Percentiles rank a stretch among this genome's conserved stretches.
Evolutionary conservation across 306 rosid genomes (phyloP).

Genomic region (Vigna hirtella): DNA sequence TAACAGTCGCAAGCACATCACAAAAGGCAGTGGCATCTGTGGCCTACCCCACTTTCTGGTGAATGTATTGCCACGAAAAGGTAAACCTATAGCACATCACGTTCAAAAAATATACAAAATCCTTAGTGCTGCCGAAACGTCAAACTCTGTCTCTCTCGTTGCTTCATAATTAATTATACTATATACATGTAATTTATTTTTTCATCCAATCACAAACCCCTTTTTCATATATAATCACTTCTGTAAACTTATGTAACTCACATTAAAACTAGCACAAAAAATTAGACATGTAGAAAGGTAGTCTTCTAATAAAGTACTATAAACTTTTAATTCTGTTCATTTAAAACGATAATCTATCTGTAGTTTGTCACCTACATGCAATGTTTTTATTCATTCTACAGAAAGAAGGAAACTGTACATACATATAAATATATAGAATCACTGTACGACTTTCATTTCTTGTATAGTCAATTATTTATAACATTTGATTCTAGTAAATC

Average conservation of each 20-base stretch:
- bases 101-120: slow-evolving; percentile 40
- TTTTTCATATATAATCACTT: no score
- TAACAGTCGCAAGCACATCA: slow-evolving; percentile 39
- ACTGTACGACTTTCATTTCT: neutral
- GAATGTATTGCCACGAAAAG: slow-evolving; percentile 53
- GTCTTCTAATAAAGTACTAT: neutral
- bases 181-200: no score
- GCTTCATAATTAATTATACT: neutral
- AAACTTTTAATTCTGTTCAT: neutral
- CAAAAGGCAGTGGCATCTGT: slow-evolving; percentile 48
- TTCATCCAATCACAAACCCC: no score
- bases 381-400: neutral
- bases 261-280: no score
- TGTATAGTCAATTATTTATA: slow-evolving; percentile 9
- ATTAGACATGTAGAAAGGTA: neutral
- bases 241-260: no score
- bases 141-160: slow-evolving; percentile 41
- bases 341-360: neutral
- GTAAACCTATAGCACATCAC: slow-evolving; percentile 47
- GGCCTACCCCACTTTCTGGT: slow-evolving; percentile 52
- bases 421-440: neutral
- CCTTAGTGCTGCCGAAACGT: slow-evolving; percentile 47
- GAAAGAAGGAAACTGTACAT: neutral
- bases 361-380: no score
- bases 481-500: slow-evolving; percentile 14